Base-by-base conservation (phyloP, 495 filamentous ascomycete genomes). In the Recurvomyces mirabilis region DNA sequence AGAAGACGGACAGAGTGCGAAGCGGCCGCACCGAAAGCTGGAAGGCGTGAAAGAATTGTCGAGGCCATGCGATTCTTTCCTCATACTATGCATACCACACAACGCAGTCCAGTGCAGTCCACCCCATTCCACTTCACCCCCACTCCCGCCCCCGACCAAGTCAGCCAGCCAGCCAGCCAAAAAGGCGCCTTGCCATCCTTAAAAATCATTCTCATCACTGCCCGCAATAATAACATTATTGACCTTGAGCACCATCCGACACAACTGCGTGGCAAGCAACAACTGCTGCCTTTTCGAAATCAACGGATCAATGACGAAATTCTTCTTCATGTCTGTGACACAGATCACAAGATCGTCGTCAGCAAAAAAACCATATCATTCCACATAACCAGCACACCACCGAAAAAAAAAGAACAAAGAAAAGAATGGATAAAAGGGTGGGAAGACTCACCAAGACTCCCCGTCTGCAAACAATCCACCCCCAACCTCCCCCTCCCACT, bases 211-310 rank as follows among this genome's bases (percentile, higher is more conserved):
- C 43, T 96, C 84, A 24, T 88, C 91, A 44, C 81, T 81, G 17
- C 91, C 93, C 26, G 88, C 77, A 56, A 98, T 82, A 55, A 98
- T 98, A 50, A 98, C 93, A 64, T 95, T 95, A 68, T 82, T 81
- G 51, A 81, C 71, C 78, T 99, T 99, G 45, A 99, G 75, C 52
- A 99, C 91, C 91, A 99, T 99, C 44, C 91, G 80, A 70, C 93
- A 96, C 21, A 99, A 75, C 68, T 99, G 91, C 15, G 91, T 96
- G 13, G 91, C 91, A 40, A 99, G 73, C 62, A 94, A 72, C 46
- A 99, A 74, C 66, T 99, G 91, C 69, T 94, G 87, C 59, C 86
- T 77, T 73, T 99, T 99, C 47, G 88, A 87, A 58, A 99, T 96
- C 46, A 99, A 68, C 22, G 91, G 91, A 56, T 99, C 91, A 57